Base-by-base conservation (phyloP, 108 stramenopile genomes). In the Cyclotella baltica region DNA sequence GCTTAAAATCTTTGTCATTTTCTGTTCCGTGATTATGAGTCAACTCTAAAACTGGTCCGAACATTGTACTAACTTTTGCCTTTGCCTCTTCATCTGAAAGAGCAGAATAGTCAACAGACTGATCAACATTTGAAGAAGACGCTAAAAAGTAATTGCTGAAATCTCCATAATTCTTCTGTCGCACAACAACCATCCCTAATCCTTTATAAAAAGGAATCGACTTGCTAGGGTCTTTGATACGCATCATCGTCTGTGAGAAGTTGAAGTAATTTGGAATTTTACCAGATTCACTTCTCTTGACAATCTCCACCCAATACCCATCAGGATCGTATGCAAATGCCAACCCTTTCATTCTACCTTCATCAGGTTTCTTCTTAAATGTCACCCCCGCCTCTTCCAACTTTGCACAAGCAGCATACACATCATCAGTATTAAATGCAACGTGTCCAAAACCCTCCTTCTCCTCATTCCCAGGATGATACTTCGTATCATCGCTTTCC, bases 1-100 rank as follows among this genome's bases (percentile, higher is more conserved):
- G 95, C 62, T 86, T 62, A 68, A 94, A 93, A 22, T 68, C 80
- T 27, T 83, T 83, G 35, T 97, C 90, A n/a, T 69, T 74, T 81
- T 97, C 97, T 16, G 95, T 93, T 36, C 97, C 98, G 79, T 98
- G 96, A 81, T 97, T 97, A 71, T 97, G 95, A 0, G 98, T 98
- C 47, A 98, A 81, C 76, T 98, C 98, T 73, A 97, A 72, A 6
- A 96, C 86, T 16, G 92, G 91, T 47, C 88, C 84, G 70, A 92
- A 90, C 77, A 78, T 62, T 23, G 70, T 74, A 63, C 72, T 59
- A 62, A 77, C 51, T 28, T 36, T 62, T 8, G 57, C 29, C 47
- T 66, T 76, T 46, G 78, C 81, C 59, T 83, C 84, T 34, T 78
- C 73, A 67, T 77, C 68, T 1, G 81, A 56, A 48, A 85, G 66